Evolutionary conservation across 257 asterid genomes (phyloP).

Genomic region (Gentiana straminea): DNA sequence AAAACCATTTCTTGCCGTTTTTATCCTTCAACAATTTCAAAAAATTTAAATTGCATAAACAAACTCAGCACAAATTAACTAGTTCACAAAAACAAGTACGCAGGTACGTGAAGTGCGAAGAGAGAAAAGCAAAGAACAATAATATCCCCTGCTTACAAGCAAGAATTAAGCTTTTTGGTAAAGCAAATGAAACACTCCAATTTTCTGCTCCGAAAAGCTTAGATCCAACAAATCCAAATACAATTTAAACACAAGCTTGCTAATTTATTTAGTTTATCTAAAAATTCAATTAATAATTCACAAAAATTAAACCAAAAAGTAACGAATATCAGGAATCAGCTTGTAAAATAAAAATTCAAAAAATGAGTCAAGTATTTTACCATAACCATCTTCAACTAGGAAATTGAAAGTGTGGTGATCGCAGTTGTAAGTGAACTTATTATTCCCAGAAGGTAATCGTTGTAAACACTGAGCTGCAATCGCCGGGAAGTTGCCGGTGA

Average conservation of each 20-base stretch:
- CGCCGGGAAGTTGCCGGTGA: constrained; percentile 83
- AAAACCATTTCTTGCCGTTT: no score
- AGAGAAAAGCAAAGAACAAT: neutral
- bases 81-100: no score
- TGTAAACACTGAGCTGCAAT: constrained; percentile 81
- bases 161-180: constrained; percentile 10
- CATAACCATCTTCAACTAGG: constrained; percentile 69
- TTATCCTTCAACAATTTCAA: no score
- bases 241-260: constrained; percentile 15
- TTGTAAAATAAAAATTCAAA: neutral
- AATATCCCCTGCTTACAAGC: neutral
- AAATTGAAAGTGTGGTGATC: constrained; percentile 75
- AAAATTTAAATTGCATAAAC: no score
- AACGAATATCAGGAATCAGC: constrained; percentile 9
- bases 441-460: constrained; percentile 53
- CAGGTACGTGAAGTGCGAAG: no score
- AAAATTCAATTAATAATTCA: neutral
- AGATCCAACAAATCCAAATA: constrained; percentile 38
- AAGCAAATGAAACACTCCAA: constrained; percentile 17
- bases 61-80: no score
- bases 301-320: neutral
- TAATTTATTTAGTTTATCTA: neutral
- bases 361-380: constrained; percentile 16
- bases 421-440: constrained; percentile 64
- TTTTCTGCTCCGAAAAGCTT: constrained; percentile 14